Evolutionary conservation across 192 early-diverging fungal species (phyloP).

Genomic region (Podila epigama): DNA sequence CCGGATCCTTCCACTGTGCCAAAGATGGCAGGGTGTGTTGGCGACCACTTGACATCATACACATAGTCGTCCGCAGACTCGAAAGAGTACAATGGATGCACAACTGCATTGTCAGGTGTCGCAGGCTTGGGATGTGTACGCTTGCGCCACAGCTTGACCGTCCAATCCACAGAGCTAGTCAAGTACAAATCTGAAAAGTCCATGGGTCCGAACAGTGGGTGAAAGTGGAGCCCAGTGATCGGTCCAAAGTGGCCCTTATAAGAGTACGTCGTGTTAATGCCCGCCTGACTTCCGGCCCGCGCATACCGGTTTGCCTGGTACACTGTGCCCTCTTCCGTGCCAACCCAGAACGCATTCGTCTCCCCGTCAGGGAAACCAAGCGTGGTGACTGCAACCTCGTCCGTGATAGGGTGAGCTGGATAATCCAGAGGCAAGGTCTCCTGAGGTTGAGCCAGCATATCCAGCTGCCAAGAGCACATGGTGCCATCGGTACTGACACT

Average conservation of each 20-base stretch:
- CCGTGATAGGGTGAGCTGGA: conserved; percentile 79
- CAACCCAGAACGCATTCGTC: conserved; percentile 92
- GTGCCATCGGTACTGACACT: conserved; percentile 95
- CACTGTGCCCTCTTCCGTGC: conserved; percentile 93
- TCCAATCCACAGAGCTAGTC: conserved; percentile 96
- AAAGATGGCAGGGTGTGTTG: conserved; percentile 94
- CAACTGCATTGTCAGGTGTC: conserved; percentile 57
- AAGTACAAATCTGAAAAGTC: conserved; percentile 94
- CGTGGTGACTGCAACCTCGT: conserved; percentile 93
- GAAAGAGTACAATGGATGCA: conserved; percentile 83
- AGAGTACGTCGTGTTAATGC: conserved; percentile 84
- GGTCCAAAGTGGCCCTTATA: conserved; percentile 91
- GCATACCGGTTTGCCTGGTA: conserved; percentile 97
- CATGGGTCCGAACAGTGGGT: conserved; percentile 78
- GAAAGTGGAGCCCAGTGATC: conserved; percentile 91
- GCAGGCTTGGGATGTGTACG: conserved; percentile 60
- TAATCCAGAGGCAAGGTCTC: conserved; percentile 85
- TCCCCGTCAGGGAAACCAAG: conserved; percentile 94
- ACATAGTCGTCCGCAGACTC: conserved; percentile 96
- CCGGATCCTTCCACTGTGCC: conserved; percentile 91
- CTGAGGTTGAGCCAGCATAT: conserved; percentile 97
- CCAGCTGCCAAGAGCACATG: conserved; percentile 96
- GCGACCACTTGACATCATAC: conserved; percentile 98
- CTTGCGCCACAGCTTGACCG: conserved; percentile 94
- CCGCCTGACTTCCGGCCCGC: conserved; percentile 96